Conservation (phyloP, 2,329 filamentous ascomycete genomes). For the Talaromyces sp. region DNA sequence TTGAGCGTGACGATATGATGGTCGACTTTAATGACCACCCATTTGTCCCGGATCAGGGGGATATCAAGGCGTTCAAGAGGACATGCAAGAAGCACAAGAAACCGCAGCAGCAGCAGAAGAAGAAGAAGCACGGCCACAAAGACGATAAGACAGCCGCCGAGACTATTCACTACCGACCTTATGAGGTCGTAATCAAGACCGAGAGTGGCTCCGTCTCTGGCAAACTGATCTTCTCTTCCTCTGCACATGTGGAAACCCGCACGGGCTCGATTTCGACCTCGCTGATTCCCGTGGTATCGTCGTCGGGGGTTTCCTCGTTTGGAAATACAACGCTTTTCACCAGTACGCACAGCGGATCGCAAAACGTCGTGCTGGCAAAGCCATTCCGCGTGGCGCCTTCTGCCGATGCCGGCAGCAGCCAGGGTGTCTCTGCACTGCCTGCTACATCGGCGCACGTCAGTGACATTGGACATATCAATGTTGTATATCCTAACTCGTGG, state of each 20-base stretch:
- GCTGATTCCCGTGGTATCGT: constrained; percentile 1
- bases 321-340: constrained; percentile 27
- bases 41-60: neutral
- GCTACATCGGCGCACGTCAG: constrained; percentile 15
- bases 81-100: neutral
- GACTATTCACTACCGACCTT: constrained; percentile 16
- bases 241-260: constrained; percentile 40
- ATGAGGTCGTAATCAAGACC: constrained; percentile 24
- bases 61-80: neutral
- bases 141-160: neutral
- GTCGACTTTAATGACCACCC: neutral
- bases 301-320: neutral
- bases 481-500: constrained; percentile 26
- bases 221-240: constrained; percentile 45
- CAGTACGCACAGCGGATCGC: constrained; percentile 12
- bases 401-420: neutral
- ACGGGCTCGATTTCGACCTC: constrained; percentile 31
- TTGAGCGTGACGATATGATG: neutral
- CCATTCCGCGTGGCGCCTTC: constrained; percentile 11
- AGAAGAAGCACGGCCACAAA: neutral
- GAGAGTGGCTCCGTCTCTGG: constrained; percentile 23
- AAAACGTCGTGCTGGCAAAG: constrained; percentile 15
- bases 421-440: too few relatives aligned
- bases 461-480: constrained; percentile 18
- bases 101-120: too few relatives aligned